A percentile compares a stretch with the other conserved stretches of the same genome.
These are phyloP conservation scores for Pestalotiopsis sp. DNA, from an alignment of 2,329 filamentous ascomycete species.

Conservation along the genomic window DNA sequence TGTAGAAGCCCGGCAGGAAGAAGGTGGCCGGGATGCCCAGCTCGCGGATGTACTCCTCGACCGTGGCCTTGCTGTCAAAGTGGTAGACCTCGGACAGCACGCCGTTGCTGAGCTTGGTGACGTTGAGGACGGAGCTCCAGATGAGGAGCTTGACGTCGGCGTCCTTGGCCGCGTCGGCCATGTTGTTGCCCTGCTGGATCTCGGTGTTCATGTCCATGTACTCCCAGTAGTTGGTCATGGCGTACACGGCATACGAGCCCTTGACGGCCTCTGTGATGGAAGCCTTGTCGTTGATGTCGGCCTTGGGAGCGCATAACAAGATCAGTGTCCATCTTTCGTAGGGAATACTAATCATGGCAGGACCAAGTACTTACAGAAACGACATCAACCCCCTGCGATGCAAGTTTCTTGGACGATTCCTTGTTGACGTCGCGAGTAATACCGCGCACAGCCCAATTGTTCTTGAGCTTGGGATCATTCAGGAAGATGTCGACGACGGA, in stretches of 20 bases:
- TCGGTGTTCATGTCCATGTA: constrained; percentile 41
- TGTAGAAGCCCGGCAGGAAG: constrained; percentile 52
- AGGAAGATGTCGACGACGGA: constrained; percentile 50
- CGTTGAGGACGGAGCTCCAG: constrained; percentile 43
- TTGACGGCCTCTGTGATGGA: constrained; percentile 46
- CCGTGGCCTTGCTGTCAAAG: constrained; percentile 13
- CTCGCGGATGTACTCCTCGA: constrained; percentile 10
- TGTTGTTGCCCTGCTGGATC: constrained; percentile 48
- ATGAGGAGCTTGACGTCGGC: constrained; percentile 44
- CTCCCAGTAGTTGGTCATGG: constrained; percentile 56
- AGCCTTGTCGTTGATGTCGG: constrained; percentile 49
- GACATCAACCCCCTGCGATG: constrained; percentile 50
- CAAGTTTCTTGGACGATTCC: constrained; percentile 45
- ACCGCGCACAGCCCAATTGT: constrained; percentile 54
- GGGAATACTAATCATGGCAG: neutral
- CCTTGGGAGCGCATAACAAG: constrained; percentile 28
- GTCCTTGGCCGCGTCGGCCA: constrained; percentile 49
- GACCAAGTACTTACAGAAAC: constrained; percentile 37
- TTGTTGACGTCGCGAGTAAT: constrained; percentile 54
- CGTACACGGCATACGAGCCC: constrained; percentile 52
- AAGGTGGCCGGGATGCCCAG: constrained; percentile 49
- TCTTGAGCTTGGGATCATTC: constrained; percentile 41
- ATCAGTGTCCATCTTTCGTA: neutral
- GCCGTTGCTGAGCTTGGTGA: constrained; percentile 38
- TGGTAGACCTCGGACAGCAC: constrained; percentile 45